Evolutionary conservation across 2,329 filamentous ascomycete species (phyloP).

Genomic region (Aspergillus arachidicola): DNA sequence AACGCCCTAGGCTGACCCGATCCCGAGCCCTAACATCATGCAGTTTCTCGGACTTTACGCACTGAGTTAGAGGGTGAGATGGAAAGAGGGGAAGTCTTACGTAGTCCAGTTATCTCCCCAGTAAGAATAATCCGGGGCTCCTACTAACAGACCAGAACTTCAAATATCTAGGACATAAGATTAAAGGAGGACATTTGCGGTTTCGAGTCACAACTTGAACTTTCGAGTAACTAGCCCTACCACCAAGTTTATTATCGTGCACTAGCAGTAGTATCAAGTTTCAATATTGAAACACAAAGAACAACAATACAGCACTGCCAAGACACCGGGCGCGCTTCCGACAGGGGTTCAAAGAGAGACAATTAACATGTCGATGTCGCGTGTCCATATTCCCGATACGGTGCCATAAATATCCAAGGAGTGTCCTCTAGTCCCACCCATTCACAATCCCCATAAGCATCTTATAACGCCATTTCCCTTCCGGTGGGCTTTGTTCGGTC

Average conservation of each 20-base stretch:
- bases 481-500: background rate
- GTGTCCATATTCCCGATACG: background rate
- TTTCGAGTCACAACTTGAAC: too few relatives aligned
- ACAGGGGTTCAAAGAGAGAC: too few relatives aligned
- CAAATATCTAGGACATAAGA: too few relatives aligned
- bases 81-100: too few relatives aligned
- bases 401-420: background rate
- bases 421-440: background rate
- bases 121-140: too few relatives aligned
- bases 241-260: too few relatives aligned
- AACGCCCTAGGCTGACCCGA: background rate
- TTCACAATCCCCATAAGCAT: background rate
- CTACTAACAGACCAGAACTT: too few relatives aligned
- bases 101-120: too few relatives aligned
- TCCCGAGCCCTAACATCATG: background rate
- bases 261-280: too few relatives aligned
- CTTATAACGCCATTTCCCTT: background rate
- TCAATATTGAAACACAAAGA: background rate
- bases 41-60: background rate
- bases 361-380: background rate
- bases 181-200: background rate
- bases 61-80: too few relatives aligned
- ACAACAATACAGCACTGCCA: background rate
- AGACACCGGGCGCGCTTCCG: background rate
- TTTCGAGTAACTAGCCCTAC: too few relatives aligned